Conservation (phyloP, 441 rosid genomes). For the Francoa sonchifolia region DNA sequence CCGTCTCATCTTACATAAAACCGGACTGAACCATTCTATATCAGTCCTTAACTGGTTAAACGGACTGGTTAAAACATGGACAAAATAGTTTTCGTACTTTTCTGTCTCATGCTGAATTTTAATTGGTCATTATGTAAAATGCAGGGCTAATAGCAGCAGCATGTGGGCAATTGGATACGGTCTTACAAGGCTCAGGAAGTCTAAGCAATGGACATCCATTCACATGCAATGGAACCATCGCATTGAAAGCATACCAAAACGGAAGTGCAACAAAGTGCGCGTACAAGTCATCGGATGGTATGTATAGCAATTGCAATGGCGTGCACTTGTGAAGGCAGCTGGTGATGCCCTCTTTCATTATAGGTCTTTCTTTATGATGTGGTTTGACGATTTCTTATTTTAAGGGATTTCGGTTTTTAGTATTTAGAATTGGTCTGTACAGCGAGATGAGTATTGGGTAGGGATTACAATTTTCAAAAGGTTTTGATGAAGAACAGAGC, state of each 20-base stretch:
- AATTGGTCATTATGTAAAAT: conserved; percentile 1
- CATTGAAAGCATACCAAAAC: conserved; percentile 32
- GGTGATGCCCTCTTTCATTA: too few species aligned
- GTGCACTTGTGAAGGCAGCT: conserved; percentile 31
- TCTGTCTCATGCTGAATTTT: neutral
- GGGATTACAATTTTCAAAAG: too few species aligned
- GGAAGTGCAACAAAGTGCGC: conserved; percentile 25
- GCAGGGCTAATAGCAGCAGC: conserved; percentile 90
- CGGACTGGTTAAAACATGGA: neutral
- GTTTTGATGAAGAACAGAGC: too few species aligned
- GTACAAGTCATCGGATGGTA: conserved; percentile 28
- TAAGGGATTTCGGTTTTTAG: too few species aligned
- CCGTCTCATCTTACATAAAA: neutral
- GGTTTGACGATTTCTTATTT: too few species aligned
- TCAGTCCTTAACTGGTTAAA: conserved; percentile 1
- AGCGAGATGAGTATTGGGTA: too few species aligned
- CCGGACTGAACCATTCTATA: neutral
- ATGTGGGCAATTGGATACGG: conserved; percentile 49
- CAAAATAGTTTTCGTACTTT: neutral
- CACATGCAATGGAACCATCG: conserved; percentile 31
- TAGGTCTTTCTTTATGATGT: too few species aligned
- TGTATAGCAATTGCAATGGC: conserved; percentile 62
- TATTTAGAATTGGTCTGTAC: too few species aligned
- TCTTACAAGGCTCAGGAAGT: conserved; percentile 23
- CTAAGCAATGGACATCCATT: conserved; percentile 21